These are phyloP conservation scores for Plantago major DNA, from an alignment of 257 asterid species.

Conservation along the genomic window DNA sequence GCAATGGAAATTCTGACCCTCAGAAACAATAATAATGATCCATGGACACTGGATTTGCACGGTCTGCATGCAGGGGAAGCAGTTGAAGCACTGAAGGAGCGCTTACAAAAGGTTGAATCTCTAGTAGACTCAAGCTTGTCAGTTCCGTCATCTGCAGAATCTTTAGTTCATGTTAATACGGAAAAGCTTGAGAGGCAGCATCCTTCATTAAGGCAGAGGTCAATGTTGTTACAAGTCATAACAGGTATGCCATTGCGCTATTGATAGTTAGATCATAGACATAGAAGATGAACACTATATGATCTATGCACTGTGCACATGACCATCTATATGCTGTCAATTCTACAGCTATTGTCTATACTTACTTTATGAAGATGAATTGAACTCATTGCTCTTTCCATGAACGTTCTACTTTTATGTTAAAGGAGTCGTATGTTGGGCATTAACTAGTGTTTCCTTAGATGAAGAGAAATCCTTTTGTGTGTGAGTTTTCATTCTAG, in stretches of 20 bases:
- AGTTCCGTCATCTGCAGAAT: conserved; percentile 25
- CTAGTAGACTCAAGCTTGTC: conserved; percentile 28
- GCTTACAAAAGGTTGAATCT: conserved; percentile 55
- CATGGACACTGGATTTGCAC: conserved; percentile 85
- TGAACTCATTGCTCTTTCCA: too few relatives aligned
- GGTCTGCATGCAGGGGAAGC: conserved; percentile 95
- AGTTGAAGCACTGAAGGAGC: conserved; percentile 70
- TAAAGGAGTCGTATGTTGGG: too few relatives aligned
- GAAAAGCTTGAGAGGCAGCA: conserved; percentile 30
- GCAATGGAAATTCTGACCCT: conserved; percentile 64
- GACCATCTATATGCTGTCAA: too few relatives aligned
- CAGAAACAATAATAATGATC: conserved; percentile 61
- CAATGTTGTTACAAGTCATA: conserved; percentile 58
- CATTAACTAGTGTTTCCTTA: too few relatives aligned
- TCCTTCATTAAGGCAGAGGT: conserved; percentile 37
- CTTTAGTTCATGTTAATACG: conserved; percentile 22
- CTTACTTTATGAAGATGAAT: too few relatives aligned
- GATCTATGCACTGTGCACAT: too few relatives aligned
- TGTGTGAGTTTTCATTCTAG: too few relatives aligned
- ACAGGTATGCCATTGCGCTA: conserved; percentile 59
- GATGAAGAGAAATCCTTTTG: too few relatives aligned
- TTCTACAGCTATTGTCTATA: too few relatives aligned
- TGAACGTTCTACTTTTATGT: too few relatives aligned
- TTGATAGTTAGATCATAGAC: background rate
- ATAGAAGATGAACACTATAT: background rate